These are phyloP conservation scores for Gossypium stocksii DNA, from an alignment of 345 rosid genomes.

Conservation along the genomic window DNA sequence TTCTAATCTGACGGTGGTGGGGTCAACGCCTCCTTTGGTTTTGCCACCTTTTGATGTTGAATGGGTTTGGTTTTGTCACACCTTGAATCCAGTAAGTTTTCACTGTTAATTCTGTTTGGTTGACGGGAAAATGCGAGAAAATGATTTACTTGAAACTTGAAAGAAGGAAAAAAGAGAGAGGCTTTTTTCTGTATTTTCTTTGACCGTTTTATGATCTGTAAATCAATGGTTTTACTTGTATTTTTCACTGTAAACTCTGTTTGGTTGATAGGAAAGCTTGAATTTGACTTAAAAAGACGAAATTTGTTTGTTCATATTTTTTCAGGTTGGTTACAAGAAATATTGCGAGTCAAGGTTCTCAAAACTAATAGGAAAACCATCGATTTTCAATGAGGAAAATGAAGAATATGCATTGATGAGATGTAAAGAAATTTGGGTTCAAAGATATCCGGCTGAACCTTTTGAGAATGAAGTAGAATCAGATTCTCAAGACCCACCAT, in stretches of 20 bases:
- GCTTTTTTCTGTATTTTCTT: not conserved
- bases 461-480: constrained; percentile 64
- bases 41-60: constrained; percentile 91
- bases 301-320: not conserved
- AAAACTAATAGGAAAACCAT: constrained; percentile 68
- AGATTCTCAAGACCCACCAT: constrained; percentile 23
- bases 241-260: constrained; percentile 6
- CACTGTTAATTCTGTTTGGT: constrained; percentile 21
- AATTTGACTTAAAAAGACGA: not conserved
- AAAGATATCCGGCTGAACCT: constrained; percentile 54
- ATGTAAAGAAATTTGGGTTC: constrained; percentile 59
- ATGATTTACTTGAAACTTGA: not conserved
- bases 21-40: constrained; percentile 54
- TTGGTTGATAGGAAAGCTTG: constrained; percentile 25
- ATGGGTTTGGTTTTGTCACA: constrained; percentile 97
- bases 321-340: constrained; percentile 56
- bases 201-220: not conserved
- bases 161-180: not conserved
- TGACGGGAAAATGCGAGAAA: constrained; percentile 21
- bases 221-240: not conserved
- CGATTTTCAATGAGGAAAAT: constrained; percentile 64
- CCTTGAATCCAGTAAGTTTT: constrained; percentile 76
- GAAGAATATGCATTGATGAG: constrained; percentile 75
- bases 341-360: constrained; percentile 78
- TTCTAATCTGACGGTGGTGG: constrained; percentile 62